A percentile compares a stretch with the other conserved stretches of the same genome.
Evolutionary conservation across 2,329 filamentous ascomycete species (phyloP).

Genomic region (Macroventuria anomochaeta): DNA sequence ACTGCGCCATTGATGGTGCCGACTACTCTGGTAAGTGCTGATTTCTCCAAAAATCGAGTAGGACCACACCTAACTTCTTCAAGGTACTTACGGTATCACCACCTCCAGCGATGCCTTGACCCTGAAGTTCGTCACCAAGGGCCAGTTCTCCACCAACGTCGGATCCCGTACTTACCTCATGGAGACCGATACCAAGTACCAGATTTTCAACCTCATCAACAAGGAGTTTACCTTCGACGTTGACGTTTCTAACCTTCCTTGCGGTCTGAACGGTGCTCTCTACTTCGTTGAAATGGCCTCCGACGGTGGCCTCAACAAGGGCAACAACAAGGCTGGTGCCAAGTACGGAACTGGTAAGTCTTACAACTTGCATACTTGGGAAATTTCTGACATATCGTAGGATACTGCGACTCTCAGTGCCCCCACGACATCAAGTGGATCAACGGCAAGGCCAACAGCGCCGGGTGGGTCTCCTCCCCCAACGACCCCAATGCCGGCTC

Average conservation of each 20-base stretch:
- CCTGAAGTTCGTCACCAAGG: conserved; percentile 65
- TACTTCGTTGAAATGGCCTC: conserved; percentile 65
- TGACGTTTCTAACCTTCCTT: conserved; percentile 66
- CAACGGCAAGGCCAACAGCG: conserved; percentile 62
- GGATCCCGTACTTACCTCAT: conserved; percentile 54
- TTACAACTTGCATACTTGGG: accelerated
- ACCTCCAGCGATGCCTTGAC: conserved; percentile 60
- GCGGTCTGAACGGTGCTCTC: conserved; percentile 69
- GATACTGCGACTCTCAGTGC: conserved; percentile 50
- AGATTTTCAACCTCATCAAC: conserved; percentile 52
- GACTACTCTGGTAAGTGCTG: conserved; percentile 47
- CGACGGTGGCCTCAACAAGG: conserved; percentile 53
- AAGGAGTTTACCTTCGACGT: conserved; percentile 54
- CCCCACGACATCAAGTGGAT: conserved; percentile 60
- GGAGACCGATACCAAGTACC: conserved; percentile 50
- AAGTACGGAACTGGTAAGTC: conserved; percentile 65
- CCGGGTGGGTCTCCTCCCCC: conserved; percentile 59
- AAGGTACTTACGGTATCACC: conserved; percentile 57
- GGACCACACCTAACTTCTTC: background rate
- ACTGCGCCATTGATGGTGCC: conserved; percentile 53
- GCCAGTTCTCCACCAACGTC: conserved; percentile 51
- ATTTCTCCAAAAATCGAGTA: too few species aligned
- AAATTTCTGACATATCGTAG: conserved; percentile 24
- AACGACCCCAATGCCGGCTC: conserved; percentile 63
- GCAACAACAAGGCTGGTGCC: conserved; percentile 60